Base-by-base conservation (phyloP, 768 basidiomycete genomes). In the Suillus alpinus region DNA sequence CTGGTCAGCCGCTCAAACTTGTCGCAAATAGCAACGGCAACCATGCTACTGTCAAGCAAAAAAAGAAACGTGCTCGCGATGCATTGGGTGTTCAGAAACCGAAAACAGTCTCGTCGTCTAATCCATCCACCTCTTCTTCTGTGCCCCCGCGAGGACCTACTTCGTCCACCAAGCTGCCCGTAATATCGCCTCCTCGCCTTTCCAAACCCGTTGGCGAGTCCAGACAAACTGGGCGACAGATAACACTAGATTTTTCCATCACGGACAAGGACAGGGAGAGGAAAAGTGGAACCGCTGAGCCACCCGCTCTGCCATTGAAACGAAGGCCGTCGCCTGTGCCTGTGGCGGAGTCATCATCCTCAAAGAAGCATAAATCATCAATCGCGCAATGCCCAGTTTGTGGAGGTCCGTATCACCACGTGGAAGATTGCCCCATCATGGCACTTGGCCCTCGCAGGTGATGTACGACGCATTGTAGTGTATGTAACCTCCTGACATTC, bases 1-100 rank as follows among this genome's bases (percentile, higher is more conserved):
- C 74, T 40, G 86, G 84, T 1, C 89, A 92, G 68, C 88, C 89
- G 44, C 77, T 89, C 5, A 78, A 81, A 63, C 81, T 84, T 12
- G 72, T 88, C 14, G 77, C 76, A 47, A 73, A 68, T 23, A 52
- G 66, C 72, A n/a, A 65, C 34, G 26, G 53, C 29, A 20, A 23
- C 23, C 56, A 47, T 16, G 31, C 9, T 32, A 53, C n/a, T 32
- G 34, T 31, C n/a, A 57, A 52, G 29, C 13, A 56, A 49, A 57
- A 18, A 29, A 57, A 55, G 49, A 32, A 57, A 20, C 23, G 6
- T 50, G 41, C 43, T 52, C 47, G 9, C 37, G 41, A 32, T 55
- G 16, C 23, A 20, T 23, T 18, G 26, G 44, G 9, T 57, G 29
- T 26, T 10, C 52, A 31, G 49, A 44, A 46, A 20, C 36, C 31